Percentiles rank a stretch among this genome's conserved stretches.
Conservation (phyloP, 2,329 filamentous ascomycete species). For the Clarireedia monteithiana region DNA sequence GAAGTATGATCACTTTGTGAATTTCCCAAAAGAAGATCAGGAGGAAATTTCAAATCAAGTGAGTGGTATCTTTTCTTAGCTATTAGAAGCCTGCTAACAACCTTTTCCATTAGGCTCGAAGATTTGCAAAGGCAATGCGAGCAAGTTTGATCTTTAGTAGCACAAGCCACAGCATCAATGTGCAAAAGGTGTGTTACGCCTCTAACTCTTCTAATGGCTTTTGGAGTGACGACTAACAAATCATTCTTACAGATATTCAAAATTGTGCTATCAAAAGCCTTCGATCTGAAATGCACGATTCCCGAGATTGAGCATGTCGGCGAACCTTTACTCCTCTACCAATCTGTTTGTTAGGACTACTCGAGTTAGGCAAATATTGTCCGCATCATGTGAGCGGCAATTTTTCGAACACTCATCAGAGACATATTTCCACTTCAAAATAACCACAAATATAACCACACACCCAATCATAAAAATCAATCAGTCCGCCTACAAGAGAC, state of each 20-base stretch:
- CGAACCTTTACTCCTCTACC: conserved; percentile 89
- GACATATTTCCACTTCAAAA: too few species aligned
- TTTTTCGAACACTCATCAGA: too few species aligned
- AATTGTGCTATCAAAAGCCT: conserved; percentile 96
- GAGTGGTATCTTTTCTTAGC: conserved; percentile 17
- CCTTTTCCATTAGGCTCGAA: conserved; percentile 57
- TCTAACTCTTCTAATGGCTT: not conserved
- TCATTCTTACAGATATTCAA: conserved; percentile 79
- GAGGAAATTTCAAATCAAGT: conserved; percentile 98
- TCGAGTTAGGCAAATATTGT: too few species aligned
- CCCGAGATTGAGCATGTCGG: conserved; percentile 98
- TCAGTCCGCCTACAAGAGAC: too few species aligned
- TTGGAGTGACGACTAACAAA: too few species aligned
- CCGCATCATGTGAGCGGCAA: too few species aligned
- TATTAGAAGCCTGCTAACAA: not conserved
- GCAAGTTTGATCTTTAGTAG: conserved; percentile 97
- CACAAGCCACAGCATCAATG: conserved; percentile 98
- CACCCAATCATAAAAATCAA: too few species aligned
- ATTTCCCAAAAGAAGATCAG: conserved; percentile 93
- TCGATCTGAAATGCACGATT: conserved; percentile 97
- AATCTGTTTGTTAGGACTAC: conserved; percentile 37
- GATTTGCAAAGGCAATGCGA: conserved; percentile 97
- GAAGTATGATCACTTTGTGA: conserved; percentile 99
- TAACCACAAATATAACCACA: too few species aligned
- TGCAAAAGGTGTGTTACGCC: conserved; percentile 71